phyloP scores from a whole-genome alignment of 2,329 filamentous ascomycete species.

The Didymella segeticola region DNA sequence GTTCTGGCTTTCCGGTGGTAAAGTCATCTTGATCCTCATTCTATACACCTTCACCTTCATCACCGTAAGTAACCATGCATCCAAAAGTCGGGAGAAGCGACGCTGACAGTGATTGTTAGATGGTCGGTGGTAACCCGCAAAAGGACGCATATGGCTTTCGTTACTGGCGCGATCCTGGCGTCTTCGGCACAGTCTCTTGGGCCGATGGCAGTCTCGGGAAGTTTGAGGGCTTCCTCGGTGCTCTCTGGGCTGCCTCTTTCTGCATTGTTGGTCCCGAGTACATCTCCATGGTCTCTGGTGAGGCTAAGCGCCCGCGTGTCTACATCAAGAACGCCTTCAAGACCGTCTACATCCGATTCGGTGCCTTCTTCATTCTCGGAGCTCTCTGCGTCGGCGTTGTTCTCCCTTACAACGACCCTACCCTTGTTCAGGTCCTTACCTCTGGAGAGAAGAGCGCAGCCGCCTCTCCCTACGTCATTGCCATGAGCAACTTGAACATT shows the following conservation, averaged over 20 bases:
- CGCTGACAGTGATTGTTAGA: slow-evolving; percentile 20
- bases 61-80: slow-evolving; percentile 26
- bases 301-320: slow-evolving; percentile 54
- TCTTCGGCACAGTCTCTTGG: slow-evolving; percentile 37
- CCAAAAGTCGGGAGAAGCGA: rapidly evolving
- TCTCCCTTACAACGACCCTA: slow-evolving; percentile 71
- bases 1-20: slow-evolving; percentile 55
- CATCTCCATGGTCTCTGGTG: slow-evolving; percentile 57
- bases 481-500: slow-evolving; percentile 63
- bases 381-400: slow-evolving; percentile 55
- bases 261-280: slow-evolving; percentile 58
- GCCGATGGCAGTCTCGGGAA: slow-evolving; percentile 34
- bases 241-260: slow-evolving; percentile 54
- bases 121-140: slow-evolving; percentile 54
- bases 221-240: slow-evolving; percentile 49
- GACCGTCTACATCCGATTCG: slow-evolving; percentile 56
- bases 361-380: slow-evolving; percentile 56
- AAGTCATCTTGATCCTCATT: slow-evolving; percentile 55
- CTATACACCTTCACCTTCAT: slow-evolving; percentile 57
- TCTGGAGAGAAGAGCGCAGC: slow-evolving; percentile 52
- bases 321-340: slow-evolving; percentile 58
- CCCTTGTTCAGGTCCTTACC: slow-evolving; percentile 63
- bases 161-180: slow-evolving; percentile 51
- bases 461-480: slow-evolving; percentile 69
- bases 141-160: slow-evolving; percentile 54